Conservation (phyloP, 768 basidiomycete species). For the Trichaptum fuscoviolaceum region DNA sequence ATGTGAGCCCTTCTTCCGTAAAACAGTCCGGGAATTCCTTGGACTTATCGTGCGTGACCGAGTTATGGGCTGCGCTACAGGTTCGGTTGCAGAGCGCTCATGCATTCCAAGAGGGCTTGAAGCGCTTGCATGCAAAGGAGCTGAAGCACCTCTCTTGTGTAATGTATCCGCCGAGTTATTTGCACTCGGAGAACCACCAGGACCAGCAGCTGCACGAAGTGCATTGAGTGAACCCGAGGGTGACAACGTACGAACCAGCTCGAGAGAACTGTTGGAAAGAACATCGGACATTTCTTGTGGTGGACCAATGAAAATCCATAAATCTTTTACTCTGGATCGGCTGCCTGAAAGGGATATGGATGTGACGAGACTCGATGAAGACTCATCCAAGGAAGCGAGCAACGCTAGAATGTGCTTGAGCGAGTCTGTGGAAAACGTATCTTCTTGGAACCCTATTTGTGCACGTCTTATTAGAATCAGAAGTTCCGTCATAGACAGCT, state of each 20-base stretch:
- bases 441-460: constrained; percentile 67
- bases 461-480: constrained; percentile 12
- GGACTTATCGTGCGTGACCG: background rate
- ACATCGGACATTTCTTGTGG: constrained; percentile 3
- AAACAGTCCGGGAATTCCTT: background rate
- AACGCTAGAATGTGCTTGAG: constrained; percentile 65
- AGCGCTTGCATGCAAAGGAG: constrained; percentile 18
- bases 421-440: constrained; percentile 70
- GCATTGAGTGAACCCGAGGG: background rate
- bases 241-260: background rate
- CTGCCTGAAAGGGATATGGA: constrained; percentile 62
- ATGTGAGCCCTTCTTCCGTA: background rate
- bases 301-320: constrained; percentile 73
- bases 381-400: constrained; percentile 58
- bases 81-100: background rate
- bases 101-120: constrained; percentile 7
- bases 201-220: background rate
- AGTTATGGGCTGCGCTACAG: background rate
- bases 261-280: constrained; percentile 6
- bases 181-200: background rate
- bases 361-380: constrained; percentile 61
- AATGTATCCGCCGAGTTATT: constrained; percentile 2
- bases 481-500: constrained; percentile 13
- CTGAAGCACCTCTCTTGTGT: background rate
- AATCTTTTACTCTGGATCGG: constrained; percentile 67